Evolutionary conservation across 495 filamentous ascomycete genomes (phyloP).

Genomic region (Penicillium turbatum): DNA sequence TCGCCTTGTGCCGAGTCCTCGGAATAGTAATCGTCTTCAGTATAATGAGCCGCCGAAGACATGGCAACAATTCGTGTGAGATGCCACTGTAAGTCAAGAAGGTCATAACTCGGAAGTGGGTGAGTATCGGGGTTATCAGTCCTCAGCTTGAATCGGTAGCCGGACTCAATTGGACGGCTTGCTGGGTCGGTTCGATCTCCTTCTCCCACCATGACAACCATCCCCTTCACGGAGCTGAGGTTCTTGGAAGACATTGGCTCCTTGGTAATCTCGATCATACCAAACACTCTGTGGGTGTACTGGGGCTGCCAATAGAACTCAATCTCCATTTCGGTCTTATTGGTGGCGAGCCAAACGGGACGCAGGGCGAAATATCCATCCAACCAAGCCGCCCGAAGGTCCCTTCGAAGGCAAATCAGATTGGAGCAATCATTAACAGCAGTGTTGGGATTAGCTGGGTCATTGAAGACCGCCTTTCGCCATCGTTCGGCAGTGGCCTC

Average conservation of each 20-base stretch:
- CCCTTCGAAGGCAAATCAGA: slow-evolving; percentile 14
- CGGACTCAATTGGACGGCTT: slow-evolving; percentile 4
- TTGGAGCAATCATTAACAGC: slow-evolving; percentile 3
- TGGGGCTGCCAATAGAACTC: slow-evolving; percentile 17
- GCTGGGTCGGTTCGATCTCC: not conserved
- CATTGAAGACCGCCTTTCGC: slow-evolving; percentile 3
- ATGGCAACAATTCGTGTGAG: slow-evolving; percentile 11
- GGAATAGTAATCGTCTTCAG: slow-evolving; percentile 23
- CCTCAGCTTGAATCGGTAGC: slow-evolving; percentile 7
- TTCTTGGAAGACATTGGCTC: not conserved
- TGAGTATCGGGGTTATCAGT: slow-evolving; percentile 7
- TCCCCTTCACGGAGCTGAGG: not conserved
- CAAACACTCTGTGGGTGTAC: not conserved
- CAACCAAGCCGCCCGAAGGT: slow-evolving; percentile 4
- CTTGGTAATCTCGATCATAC: slow-evolving; percentile 4
- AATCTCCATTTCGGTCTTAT: slow-evolving; percentile 6
- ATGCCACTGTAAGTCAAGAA: slow-evolving; percentile 17
- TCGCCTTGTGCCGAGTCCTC: slow-evolving; percentile 11
- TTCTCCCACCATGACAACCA: not conserved
- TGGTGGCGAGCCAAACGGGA: not conserved
- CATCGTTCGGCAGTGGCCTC: not conserved
- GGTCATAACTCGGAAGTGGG: slow-evolving; percentile 13
- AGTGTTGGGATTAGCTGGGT: not conserved
- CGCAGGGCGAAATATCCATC: slow-evolving; percentile 9
- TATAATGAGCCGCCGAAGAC: slow-evolving; percentile 4